Base-by-base conservation (phyloP, 208 protist species). In the Leishmania martiniquensis region DNA sequence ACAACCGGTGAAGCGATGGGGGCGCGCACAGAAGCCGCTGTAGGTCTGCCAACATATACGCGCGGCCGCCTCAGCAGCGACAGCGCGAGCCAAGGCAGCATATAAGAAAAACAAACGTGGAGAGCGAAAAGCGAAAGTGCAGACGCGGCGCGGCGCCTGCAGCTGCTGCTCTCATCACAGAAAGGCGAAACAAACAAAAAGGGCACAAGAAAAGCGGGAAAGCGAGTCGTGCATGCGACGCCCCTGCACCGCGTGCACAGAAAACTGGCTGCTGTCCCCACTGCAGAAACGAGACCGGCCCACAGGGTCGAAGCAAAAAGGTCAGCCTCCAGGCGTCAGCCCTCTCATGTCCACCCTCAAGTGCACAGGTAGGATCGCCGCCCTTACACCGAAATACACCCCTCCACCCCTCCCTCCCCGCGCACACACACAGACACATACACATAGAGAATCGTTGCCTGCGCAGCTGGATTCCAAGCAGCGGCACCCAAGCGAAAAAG, bases 351-450 rank as follows among this genome's bases (percentile, higher is more conserved):
- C 3, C 4, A 25, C 1, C 59, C 39, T 65, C 59, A 3, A 7
- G 59, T 13, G 10, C 7, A 65, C 25, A 25, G 32, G 32, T 17
- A n/a, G 0, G 73, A 42, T 29, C 22, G n/a, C 44, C 20, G 59
- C 59, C 1, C 32, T 65, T 13, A 65, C 55, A n/a, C 59, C 32
- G 29, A 15, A 29, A 45, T 17, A n/a, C 42, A n/a, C n/a, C n/a
- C n/a, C n/a, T n/a, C n/a, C n/a, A n/a, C n/a, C n/a, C n/a, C n/a
- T n/a, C n/a, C n/a, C n/a, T n/a, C n/a, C n/a, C n/a, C n/a, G 25
- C 65, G 20, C 60, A 66, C 60, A 42, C 59, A 32, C 63, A 70
- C 66, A 66, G n/a, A n/a, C n/a, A n/a, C n/a, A 66, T 5, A 42
- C 29, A 15, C 10, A 42, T 4, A 66, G 37, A 45, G 60, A 42